Conservation (phyloP, 2,329 filamentous ascomycete species). For the Hymenoscyphus fructigenus region DNA sequence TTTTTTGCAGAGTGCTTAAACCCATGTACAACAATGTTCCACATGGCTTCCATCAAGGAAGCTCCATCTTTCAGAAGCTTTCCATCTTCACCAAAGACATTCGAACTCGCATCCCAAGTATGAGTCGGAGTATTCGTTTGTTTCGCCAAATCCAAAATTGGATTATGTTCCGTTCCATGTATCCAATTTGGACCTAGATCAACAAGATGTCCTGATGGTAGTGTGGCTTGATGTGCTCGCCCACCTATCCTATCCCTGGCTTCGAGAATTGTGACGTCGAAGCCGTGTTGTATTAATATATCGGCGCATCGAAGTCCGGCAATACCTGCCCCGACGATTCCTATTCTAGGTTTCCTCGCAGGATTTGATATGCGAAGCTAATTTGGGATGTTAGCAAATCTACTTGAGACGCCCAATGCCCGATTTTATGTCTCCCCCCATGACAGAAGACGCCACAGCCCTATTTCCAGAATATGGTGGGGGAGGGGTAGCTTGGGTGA, state of each 20-base stretch:
- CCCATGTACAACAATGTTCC: conserved; percentile 52
- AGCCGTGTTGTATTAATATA: conserved; percentile 51
- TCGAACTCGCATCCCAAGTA: conserved; percentile 47
- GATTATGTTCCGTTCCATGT: conserved; percentile 40
- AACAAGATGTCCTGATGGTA: conserved; percentile 30
- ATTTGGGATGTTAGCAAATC: neutral
- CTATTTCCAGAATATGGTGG: neutral
- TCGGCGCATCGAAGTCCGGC: conserved; percentile 57
- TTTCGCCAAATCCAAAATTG: conserved; percentile 52
- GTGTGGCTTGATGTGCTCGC: conserved; percentile 28
- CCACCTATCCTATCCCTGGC: conserved; percentile 56
- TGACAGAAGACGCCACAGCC: neutral
- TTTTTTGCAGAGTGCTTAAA: conserved; percentile 54
- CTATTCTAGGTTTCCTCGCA: conserved; percentile 19
- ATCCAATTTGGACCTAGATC: conserved; percentile 38
- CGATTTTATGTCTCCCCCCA: neutral
- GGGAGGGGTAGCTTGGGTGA: neutral
- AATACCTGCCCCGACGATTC: conserved; percentile 57
- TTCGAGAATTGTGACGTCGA: conserved; percentile 57
- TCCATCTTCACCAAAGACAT: conserved; percentile 43
- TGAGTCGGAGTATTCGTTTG: conserved; percentile 48
- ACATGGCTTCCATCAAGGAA: conserved; percentile 43
- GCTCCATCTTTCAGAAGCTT: conserved; percentile 23
- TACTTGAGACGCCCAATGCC: neutral
- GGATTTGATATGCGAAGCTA: conserved; percentile 8